Percentiles rank a stretch among this genome's conserved stretches.
These are phyloP conservation scores for Shiraia sp. DNA, from an alignment of 2,329 filamentous ascomycete species.

Conservation along the genomic window DNA sequence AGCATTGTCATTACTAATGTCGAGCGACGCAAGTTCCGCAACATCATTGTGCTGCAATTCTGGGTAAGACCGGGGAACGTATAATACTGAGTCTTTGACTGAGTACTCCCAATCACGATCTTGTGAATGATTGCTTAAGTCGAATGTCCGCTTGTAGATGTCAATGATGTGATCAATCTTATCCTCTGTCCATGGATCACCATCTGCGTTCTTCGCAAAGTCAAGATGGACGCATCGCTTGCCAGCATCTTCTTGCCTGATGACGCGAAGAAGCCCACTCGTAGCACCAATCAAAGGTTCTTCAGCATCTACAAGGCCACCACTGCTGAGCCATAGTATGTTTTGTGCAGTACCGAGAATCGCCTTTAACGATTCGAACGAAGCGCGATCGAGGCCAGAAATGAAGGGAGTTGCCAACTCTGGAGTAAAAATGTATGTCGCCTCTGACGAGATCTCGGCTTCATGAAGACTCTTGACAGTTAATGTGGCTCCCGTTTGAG, in stretches of 20 bases:
- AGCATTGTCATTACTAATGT: conserved; percentile 3
- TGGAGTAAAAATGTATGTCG: background rate
- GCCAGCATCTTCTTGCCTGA: background rate
- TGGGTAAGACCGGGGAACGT: background rate
- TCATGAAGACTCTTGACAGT: background rate
- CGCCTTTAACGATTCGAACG: background rate
- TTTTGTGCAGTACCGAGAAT: background rate
- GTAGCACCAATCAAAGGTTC: background rate
- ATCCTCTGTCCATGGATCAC: background rate
- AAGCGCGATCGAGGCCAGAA: background rate
- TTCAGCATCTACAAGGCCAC: background rate
- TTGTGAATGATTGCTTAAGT: background rate
- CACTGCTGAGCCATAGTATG: conserved; percentile 2
- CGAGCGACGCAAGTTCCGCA: no score
- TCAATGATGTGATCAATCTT: conserved; percentile 1
- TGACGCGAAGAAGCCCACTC: background rate
- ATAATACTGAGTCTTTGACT: background rate
- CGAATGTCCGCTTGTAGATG: background rate
- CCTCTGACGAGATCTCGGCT: background rate
- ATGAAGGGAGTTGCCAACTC: conserved; percentile 2
- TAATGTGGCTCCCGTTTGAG: no score
- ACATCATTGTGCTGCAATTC: background rate
- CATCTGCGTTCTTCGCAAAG: background rate
- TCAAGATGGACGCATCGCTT: conserved; percentile 1
- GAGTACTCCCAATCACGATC: conserved; percentile 2